Base-by-base conservation (phyloP, 2,329 filamentous ascomycete genomes). In the Aspergillus novoparasiticus region DNA sequence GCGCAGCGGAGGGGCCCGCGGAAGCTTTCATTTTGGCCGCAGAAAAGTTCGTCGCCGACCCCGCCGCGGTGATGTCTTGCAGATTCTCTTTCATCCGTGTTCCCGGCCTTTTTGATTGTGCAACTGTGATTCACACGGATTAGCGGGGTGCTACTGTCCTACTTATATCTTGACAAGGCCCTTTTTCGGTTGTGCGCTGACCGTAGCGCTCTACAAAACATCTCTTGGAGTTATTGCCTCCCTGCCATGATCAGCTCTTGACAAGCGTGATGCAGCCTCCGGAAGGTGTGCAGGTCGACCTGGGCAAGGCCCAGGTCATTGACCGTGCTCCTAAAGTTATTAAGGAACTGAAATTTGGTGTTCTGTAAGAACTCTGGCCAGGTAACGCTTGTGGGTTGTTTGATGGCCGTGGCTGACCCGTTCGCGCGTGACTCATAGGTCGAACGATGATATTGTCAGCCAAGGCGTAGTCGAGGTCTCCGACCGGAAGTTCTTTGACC, bases 401-500 rank as follows among this genome's bases (percentile, higher is more conserved):
- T 57, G 39, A 55, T n/a, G 48, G 51, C 16, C 48, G 21, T 56
- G 61, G 57, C 65, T 62, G 58, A 48, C 48, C 61, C 56, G 32
- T 57, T 59, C 36, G 48, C 48, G 28, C 60, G 48, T 58, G 26
- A 57, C 57, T 58, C 51, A 9, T 59, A 93, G 91, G 74, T 96
- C 94, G 30, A 93, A 92, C 72, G 91, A 96, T 76, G 93, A 98
- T 74, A 96, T 98, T 69, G 91, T 96, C 70, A 96, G 94, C 75
- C 95, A 99, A 80, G 93, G 91, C 66, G 93, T 97, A 62, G 86
- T 98, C 69, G 93, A 97, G 79, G 90, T 99, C 62, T 96, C 92
- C n/a, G 92, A 97, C 77, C 89, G 93, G 72, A 89, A 94, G 77
- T 89, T 98, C 65, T 99, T 97, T 83, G 93, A 99, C 77, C 87